A percentile compares a stretch with the other conserved stretches of the same genome.
phyloP scores from a whole-genome alignment of 2,329 filamentous ascomycete species.

The Verticillium alfalfae region DNA sequence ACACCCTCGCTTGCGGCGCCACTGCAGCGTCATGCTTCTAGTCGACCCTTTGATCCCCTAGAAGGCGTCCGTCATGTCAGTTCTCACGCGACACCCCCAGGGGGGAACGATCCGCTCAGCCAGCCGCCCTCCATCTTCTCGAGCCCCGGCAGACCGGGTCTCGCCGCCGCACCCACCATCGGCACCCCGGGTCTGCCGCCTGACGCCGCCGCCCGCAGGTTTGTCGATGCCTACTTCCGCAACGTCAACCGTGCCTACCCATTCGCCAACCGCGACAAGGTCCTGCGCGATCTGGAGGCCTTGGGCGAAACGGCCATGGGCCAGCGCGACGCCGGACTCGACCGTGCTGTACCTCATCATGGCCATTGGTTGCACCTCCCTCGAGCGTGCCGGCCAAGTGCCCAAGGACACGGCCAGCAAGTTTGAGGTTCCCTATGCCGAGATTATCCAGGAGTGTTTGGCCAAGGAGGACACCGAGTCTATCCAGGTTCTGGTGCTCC shows the following conservation, averaged over 20 bases:
- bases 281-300: slow-evolving; percentile 26
- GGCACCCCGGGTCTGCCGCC: slow-evolving; percentile 9
- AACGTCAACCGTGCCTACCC: slow-evolving; percentile 40
- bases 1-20: not conserved
- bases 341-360: slow-evolving; percentile 36
- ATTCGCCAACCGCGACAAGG: slow-evolving; percentile 31
- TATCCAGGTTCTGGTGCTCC: slow-evolving; percentile 32
- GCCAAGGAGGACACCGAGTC: slow-evolving; percentile 26
- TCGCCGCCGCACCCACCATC: slow-evolving; percentile 1
- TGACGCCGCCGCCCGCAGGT: slow-evolving; percentile 21
- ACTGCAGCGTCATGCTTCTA: not conserved
- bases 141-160: not conserved
- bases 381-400: slow-evolving; percentile 34
- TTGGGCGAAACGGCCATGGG: slow-evolving; percentile 16
- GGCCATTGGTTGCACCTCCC: slow-evolving; percentile 38
- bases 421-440: slow-evolving; percentile 30
- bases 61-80: not conserved
- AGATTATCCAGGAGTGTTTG: slow-evolving; percentile 34
- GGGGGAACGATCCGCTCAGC: not conserved
- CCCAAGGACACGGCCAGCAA: slow-evolving; percentile 21
- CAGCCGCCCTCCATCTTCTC: not conserved
- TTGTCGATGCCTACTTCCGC: slow-evolving; percentile 38
- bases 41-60: not conserved
- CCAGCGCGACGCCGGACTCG: slow-evolving; percentile 20
- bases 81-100: not conserved